These are phyloP conservation scores for Clavispora carvajalis DNA, from an alignment of 805 yeast genomes.

Conservation along the genomic window DNA sequence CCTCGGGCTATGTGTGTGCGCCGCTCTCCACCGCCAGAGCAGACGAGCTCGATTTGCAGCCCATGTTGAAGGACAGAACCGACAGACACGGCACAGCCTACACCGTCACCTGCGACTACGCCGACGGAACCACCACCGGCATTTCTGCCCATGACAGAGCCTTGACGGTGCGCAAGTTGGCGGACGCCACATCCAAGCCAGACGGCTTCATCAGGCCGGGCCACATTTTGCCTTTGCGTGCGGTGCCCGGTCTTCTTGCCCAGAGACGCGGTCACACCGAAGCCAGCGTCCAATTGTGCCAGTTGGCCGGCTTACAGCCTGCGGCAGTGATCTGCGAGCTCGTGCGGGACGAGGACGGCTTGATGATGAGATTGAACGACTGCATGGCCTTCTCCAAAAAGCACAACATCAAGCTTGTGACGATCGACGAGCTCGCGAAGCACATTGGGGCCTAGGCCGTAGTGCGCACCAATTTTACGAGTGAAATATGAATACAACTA, in stretches of 20 bases:
- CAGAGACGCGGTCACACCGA: slow-evolving; percentile 94
- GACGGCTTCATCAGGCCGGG: slow-evolving; percentile 86
- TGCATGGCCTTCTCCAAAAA: slow-evolving; percentile 65
- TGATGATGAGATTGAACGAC: slow-evolving; percentile 91
- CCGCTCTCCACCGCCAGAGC: slow-evolving; percentile 79
- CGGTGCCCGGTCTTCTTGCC: slow-evolving; percentile 77
- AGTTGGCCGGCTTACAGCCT: slow-evolving; percentile 69
- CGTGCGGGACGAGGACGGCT: slow-evolving; percentile 88
- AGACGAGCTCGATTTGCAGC: slow-evolving; percentile 71
- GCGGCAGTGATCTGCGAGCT: slow-evolving; percentile 93
- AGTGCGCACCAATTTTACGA: too few relatives aligned
- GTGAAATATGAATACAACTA: too few relatives aligned
- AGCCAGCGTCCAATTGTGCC: slow-evolving; percentile 87
- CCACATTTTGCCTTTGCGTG: slow-evolving; percentile 88
- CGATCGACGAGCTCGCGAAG: slow-evolving; percentile 68
- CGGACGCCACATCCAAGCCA: slow-evolving; percentile 52
- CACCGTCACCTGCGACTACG: slow-evolving; percentile 84
- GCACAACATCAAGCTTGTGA: slow-evolving; percentile 63
- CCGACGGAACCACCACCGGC: slow-evolving; percentile 92
- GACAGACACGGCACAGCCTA: slow-evolving; percentile 97
- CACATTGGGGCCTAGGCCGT: slow-evolving; percentile 32
- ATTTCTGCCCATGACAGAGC: slow-evolving; percentile 94
- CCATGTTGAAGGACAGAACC: slow-evolving; percentile 54
- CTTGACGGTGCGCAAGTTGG: slow-evolving; percentile 68
- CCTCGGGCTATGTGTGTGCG: slow-evolving; percentile 90